Evolutionary conservation across 1,284 basidiomycete genomes (phyloP), one percentile per base, ranked within the genome.

Genomic region (Tylopilus sp.): DNA sequence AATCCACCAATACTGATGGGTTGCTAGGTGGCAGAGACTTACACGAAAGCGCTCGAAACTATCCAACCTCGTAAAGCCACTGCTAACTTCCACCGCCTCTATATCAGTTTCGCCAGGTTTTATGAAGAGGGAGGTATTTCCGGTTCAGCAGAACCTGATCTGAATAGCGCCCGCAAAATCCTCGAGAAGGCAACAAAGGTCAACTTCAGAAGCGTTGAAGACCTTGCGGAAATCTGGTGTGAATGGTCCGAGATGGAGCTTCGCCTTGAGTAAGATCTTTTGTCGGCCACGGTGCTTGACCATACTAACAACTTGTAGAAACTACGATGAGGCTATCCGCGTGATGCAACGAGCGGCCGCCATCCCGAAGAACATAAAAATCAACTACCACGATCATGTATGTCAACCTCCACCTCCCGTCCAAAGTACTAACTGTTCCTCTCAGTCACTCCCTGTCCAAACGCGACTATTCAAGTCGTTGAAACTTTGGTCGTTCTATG

Each of bases 211-310:
- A 75, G 82, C n/a, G 95, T 99, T 5, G 97, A 99, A 66, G 97
- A 99, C 64, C 78, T 99, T 28, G 97, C 97, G 0, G 97, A 99
- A 69, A 81, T 98, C 13, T 99, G 97, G 97, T 97, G 93, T 66
- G 94, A 97, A 68, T 99, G 96, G 96, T 86, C 97, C 9, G 96
- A 99, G 71, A 86, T 99, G 88, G 97, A 99, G 68, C 77, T 99
- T 41, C 81, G 97, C 31, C 89, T 96, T 42, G 94, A 94, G 92
- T 93, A 68, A 62, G 89, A 79, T 15, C 29, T 47, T n/a, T 30
- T 25, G 16, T 56, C 29, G 16, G 36, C 25, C 42, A 18, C 19
- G 19, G n/a, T 48, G 26, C 34, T n/a, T 25, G 26, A 26, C 49
- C n/a, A 44, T 49, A 35, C 54, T 59, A 21, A 55, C 48, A 41